Percentiles rank a stretch among this genome's conserved stretches.
Conservation (phyloP, 2,329 filamentous ascomycete species). For the Aspergillus niger region DNA sequence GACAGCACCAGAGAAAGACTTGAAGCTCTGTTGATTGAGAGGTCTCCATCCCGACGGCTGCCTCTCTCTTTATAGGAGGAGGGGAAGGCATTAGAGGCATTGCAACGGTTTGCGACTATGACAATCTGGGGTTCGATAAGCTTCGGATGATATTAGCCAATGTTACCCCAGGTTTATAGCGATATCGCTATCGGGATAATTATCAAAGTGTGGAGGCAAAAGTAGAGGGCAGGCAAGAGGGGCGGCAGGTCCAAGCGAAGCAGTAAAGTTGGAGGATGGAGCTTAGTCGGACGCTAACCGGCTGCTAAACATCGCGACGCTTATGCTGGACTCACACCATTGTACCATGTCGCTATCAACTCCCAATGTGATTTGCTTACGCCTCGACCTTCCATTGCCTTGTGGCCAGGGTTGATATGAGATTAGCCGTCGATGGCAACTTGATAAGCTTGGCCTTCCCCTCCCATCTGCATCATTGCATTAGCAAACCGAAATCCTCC, state of each 20-base stretch:
- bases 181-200: not conserved
- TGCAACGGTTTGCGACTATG: not conserved
- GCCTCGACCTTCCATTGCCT: not conserved
- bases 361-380: not conserved
- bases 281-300: not conserved
- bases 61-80: not conserved
- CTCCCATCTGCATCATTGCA: not conserved
- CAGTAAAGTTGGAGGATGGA: not conserved
- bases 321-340: not conserved
- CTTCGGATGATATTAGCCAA: not conserved
- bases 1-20: not conserved
- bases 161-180: not conserved
- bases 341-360: not conserved
- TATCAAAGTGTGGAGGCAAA: not conserved
- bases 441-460: constrained; percentile 1
- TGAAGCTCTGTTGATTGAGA: not conserved
- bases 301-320: not conserved
- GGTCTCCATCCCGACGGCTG: not conserved
- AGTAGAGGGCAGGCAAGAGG: not conserved
- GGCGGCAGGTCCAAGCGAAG: constrained; percentile 1
- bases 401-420: not conserved
- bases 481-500: not conserved
- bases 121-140: not conserved
- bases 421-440: not conserved
- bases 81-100: not conserved